A percentile compares a stretch with the other conserved stretches of the same genome.
phyloP scores from a whole-genome alignment of 179 eudicot genomes.

The Beta lomatogona region DNA sequence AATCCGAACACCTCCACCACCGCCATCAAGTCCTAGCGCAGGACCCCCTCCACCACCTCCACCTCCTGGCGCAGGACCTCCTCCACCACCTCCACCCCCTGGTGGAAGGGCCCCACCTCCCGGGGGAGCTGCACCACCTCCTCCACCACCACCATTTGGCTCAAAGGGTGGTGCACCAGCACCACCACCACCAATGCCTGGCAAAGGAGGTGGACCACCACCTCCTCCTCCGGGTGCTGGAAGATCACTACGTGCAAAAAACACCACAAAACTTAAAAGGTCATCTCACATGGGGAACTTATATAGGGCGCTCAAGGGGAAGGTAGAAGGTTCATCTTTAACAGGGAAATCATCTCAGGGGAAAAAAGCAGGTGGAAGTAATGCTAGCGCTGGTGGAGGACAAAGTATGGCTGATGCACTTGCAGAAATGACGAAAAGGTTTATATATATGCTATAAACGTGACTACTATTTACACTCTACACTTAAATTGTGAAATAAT shows the following conservation, averaged over 20 bases:
- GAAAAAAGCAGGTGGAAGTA: conserved; percentile 48
- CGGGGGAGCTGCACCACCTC: conserved; percentile 38
- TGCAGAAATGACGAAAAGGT: conserved; percentile 98
- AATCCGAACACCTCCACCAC: conserved; percentile 27
- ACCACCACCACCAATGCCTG: conserved; percentile 54
- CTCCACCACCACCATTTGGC: conserved; percentile 56
- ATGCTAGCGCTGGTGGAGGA: conserved; percentile 55
- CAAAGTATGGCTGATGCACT: conserved; percentile 96
- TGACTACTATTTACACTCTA: neutral
- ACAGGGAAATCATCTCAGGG: conserved; percentile 61
- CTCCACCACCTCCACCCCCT: conserved; percentile 26
- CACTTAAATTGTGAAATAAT: neutral
- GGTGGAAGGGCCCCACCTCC: conserved; percentile 26
- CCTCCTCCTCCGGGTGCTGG: conserved; percentile 71
- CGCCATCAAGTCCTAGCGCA: conserved; percentile 49
- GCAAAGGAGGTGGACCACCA: conserved; percentile 61
- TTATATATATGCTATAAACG: neutral
- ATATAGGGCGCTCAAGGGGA: conserved; percentile 75
- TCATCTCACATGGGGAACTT: conserved; percentile 91
- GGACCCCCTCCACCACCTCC: conserved; percentile 28
- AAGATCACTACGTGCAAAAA: conserved; percentile 56
- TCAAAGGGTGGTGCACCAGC: conserved; percentile 40
- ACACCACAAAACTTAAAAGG: conserved; percentile 73
- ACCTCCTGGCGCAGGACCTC: conserved; percentile 8
- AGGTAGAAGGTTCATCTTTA: conserved; percentile 82